Evolutionary conservation across 768 basidiomycete species (phyloP), one percentile per base, ranked within the genome.

Genomic region (Polyporus arcularius): DNA sequence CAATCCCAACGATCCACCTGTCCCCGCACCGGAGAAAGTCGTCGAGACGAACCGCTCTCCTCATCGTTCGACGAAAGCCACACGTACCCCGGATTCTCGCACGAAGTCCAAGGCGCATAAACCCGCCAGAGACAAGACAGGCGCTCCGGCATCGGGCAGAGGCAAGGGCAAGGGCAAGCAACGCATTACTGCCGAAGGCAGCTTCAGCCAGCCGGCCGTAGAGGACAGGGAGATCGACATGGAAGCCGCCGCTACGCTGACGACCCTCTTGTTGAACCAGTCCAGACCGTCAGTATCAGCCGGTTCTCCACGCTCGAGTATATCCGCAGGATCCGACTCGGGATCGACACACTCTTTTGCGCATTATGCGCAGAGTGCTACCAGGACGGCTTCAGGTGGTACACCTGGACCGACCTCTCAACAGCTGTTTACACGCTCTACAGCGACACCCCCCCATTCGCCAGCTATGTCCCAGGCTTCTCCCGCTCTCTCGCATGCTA

Each of bases 201-300:
- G 61, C 60, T 65, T 50, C 57, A 60, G 41, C 41, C 47, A 15
- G 18, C 57, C 4, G 43, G 55, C 32, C 26, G 61, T 65, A n/a
- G 60, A 56, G 10, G 63, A 68, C 18, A 63, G 66, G 4, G 69
- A 71, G 10, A 68, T 88, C 52, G 90, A 91, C 71, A 88, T 92
- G 82, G 89, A 92, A 72, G 91, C 90, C 42, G 91, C 90, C 7
- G 89, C 87, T 30, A 89, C 91, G 9, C 77, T 93, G 64, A 92
- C 91, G 0, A 86, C 85, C 11, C 78, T 92, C 57, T 78, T 88
- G 58, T 78, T 89, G 59, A 82, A 87, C 60, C 82, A 88, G 58
- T 81, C 88, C 59, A 79, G 85, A 50, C 85, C 86, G 18, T 85
- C 85, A 10, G 82, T 85, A 14, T 70, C 69, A 70, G 82, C 80